Percentiles rank a stretch among this genome's conserved stretches.
These are phyloP conservation scores for Coccomyxa sp. DNA, from an alignment of 139 green algal species.

Conservation along the genomic window DNA sequence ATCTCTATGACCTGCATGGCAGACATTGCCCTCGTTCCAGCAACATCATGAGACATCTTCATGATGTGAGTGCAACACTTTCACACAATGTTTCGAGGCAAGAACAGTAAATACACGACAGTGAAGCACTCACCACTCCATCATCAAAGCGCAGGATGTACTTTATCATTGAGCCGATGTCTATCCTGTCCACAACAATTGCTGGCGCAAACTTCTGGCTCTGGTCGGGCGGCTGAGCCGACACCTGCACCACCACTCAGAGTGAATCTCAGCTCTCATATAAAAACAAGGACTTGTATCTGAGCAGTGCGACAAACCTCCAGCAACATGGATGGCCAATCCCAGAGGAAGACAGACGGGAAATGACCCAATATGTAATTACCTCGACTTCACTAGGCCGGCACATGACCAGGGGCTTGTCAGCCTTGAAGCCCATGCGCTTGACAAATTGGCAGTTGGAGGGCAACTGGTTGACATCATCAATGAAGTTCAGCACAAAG, in stretches of 20 bases:
- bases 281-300: too few species aligned
- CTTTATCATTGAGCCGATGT: slow-evolving; percentile 60
- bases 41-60: too few species aligned
- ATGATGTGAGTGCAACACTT: not conserved
- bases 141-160: slow-evolving; percentile 76
- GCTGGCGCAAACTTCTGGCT: slow-evolving; percentile 23
- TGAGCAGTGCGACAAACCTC: too few species aligned
- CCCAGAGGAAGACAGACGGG: too few species aligned
- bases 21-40: not conserved
- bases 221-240: not conserved
- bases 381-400: slow-evolving; percentile 55
- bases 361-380: not conserved
- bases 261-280: too few species aligned
- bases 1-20: slow-evolving; percentile 36
- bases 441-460: slow-evolving; percentile 37
- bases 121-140: slow-evolving; percentile 33
- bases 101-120: not conserved
- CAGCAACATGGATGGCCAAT: too few species aligned
- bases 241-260: too few species aligned
- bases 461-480: slow-evolving; percentile 62
- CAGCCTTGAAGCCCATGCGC: slow-evolving; percentile 39
- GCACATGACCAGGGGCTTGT: slow-evolving; percentile 68
- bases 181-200: slow-evolving; percentile 50
- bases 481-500: slow-evolving; percentile 85
- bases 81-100: not conserved